Evolutionary conservation across 1,284 basidiomycete species (phyloP).

Genomic region (Neonothopanus nambi): DNA sequence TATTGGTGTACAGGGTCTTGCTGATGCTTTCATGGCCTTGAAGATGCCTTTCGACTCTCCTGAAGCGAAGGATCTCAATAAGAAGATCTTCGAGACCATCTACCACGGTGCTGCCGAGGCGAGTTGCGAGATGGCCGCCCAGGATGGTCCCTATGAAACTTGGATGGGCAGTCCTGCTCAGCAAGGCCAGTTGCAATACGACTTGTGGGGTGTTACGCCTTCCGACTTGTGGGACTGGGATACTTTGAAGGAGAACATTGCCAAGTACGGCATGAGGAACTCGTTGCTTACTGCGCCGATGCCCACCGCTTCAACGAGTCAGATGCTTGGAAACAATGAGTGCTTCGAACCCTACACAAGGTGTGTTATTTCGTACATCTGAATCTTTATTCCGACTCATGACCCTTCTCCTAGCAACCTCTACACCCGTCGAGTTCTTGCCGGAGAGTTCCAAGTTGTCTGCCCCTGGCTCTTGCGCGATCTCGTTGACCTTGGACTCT

Average conservation of each 20-base stretch:
- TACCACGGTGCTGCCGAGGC: conserved; percentile 96
- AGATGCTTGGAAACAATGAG: conserved; percentile 98
- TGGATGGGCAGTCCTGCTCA: conserved; percentile 91
- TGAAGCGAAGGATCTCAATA: conserved; percentile 87
- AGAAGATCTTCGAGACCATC: conserved; percentile 99
- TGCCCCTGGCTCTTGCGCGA: conserved; percentile 98
- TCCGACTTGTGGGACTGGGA: conserved; percentile 98
- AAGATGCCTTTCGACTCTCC: conserved; percentile 94
- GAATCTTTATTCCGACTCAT: background rate
- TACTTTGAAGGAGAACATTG: conserved; percentile 85
- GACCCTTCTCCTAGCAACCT: conserved; percentile 73
- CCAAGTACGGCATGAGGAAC: conserved; percentile 85
- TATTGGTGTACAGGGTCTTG: conserved; percentile 97
- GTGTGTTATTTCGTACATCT: conserved; percentile 36
- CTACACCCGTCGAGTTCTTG: conserved; percentile 96
- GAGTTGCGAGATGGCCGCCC: conserved; percentile 85
- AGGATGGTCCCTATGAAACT: conserved; percentile 86
- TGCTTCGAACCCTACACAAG: conserved; percentile 98
- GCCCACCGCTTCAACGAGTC: conserved; percentile 98
- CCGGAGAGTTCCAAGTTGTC: conserved; percentile 99
- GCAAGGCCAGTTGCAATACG: conserved; percentile 90
- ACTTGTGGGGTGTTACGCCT: conserved; percentile 94
- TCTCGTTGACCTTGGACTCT: conserved; percentile 92
- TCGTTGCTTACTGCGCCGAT: conserved; percentile 95
- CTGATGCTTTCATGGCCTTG: conserved; percentile 97